These are phyloP conservation scores for Medicago lupulina DNA, from an alignment of 306 rosid species.

Conservation along the genomic window DNA sequence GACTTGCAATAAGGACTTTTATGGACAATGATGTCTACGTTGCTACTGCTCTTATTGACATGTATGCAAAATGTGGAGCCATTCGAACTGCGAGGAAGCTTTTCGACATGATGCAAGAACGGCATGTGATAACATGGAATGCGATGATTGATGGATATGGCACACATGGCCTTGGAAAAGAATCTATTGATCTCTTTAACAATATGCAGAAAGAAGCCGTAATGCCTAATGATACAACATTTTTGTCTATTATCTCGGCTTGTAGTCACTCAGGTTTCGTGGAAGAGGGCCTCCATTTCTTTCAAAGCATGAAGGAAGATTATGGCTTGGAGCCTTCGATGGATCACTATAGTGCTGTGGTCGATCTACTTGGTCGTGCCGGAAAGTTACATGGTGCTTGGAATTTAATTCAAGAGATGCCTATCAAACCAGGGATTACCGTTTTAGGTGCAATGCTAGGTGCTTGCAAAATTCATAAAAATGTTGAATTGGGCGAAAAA, in stretches of 20 bases:
- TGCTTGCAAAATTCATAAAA: constrained; percentile 84
- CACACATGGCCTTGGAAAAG: constrained; percentile 78
- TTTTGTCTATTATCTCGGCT: constrained; percentile 77
- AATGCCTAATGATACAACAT: constrained; percentile 69
- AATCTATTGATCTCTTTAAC: constrained; percentile 62
- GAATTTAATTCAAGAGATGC: constrained; percentile 79
- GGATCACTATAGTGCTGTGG: constrained; percentile 91
- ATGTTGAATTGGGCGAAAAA: constrained; percentile 71
- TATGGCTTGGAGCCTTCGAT: constrained; percentile 73
- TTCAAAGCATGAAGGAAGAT: constrained; percentile 67
- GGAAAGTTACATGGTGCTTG: constrained; percentile 78
- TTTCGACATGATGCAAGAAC: constrained; percentile 71
- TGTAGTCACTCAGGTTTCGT: constrained; percentile 90
- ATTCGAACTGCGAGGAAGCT: constrained; percentile 69
- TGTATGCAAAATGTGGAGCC: constrained; percentile 83
- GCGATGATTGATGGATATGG: constrained; percentile 95
- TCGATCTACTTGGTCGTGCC: constrained; percentile 86
- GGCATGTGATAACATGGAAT: constrained; percentile 88
- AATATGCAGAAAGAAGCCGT: constrained; percentile 67
- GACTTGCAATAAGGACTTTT: constrained; percentile 68
- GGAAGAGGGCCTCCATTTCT: constrained; percentile 68
- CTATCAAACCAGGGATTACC: constrained; percentile 71
- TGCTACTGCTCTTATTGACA: constrained; percentile 81
- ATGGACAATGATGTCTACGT: constrained; percentile 74
- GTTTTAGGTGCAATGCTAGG: constrained; percentile 90